Evolutionary conservation across 805 yeast genomes (phyloP).

Genomic region (Komagataella pseudopastoris): DNA sequence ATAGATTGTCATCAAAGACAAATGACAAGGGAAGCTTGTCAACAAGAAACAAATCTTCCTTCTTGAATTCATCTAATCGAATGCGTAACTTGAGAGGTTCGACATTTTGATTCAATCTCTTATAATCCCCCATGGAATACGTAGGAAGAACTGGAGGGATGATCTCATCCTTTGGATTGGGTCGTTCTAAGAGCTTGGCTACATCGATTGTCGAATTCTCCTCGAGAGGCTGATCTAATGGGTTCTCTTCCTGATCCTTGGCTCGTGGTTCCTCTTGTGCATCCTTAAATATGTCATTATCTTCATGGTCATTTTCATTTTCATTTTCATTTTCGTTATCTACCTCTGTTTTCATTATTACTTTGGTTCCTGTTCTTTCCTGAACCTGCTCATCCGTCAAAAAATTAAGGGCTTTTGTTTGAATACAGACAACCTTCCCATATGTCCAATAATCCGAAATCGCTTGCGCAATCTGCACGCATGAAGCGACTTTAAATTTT

Average conservation of each 20-base stretch:
- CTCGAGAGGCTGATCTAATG: too few species aligned
- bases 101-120: conserved; percentile 2
- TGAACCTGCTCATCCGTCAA: conserved; percentile 5
- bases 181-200: conserved; percentile 17
- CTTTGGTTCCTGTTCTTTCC: neutral
- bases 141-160: conserved; percentile 15
- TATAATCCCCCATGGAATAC: conserved; percentile 15
- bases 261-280: conserved; percentile 5
- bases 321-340: neutral
- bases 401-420: conserved; percentile 27
- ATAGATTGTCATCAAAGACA: conserved; percentile 26
- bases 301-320: conserved; percentile 1
- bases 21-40: conserved; percentile 32
- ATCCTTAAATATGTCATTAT: conserved; percentile 2
- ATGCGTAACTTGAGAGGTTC: conserved; percentile 34
- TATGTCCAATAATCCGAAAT: conserved; percentile 65
- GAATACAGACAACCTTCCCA: conserved; percentile 60
- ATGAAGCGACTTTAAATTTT: conserved; percentile 57
- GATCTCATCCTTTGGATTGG: conserved; percentile 20
- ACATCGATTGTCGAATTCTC: conserved; percentile 21
- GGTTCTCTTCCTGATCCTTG: neutral
- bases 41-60: conserved; percentile 32
- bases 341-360: neutral
- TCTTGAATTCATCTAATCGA: conserved; percentile 25
- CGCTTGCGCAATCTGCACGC: conserved; percentile 58